A percentile compares a stretch with the other conserved stretches of the same genome.
Evolutionary conservation across 148 eudicot species (phyloP).

Genomic region (Camellia japonica): DNA sequence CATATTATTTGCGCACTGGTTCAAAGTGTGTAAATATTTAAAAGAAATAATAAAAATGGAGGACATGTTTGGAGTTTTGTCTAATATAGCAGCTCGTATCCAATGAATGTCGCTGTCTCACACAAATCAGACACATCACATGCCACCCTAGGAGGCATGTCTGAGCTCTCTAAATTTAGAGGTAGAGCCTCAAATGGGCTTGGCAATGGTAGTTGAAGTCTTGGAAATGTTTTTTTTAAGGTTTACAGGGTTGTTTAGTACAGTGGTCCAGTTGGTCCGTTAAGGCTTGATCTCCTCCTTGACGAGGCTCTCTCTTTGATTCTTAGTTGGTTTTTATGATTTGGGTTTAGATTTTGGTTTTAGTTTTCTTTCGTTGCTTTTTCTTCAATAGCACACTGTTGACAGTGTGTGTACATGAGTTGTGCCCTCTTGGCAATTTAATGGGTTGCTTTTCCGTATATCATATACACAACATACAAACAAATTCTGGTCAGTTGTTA

Average conservation of each 20-base stretch:
- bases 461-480: background rate
- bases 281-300: background rate
- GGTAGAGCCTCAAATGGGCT: background rate
- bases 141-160: background rate
- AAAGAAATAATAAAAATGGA: no score
- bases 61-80: background rate
- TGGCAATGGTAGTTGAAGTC: background rate
- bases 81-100: background rate
- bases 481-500: background rate
- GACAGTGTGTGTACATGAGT: background rate
- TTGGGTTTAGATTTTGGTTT: background rate
- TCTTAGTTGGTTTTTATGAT: no score
- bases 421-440: background rate
- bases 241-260: background rate
- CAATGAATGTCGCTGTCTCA: background rate
- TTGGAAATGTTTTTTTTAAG: background rate
- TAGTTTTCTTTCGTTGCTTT: background rate
- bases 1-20: no score
- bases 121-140: background rate
- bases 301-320: no score
- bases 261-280: constrained; percentile 1
- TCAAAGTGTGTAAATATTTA: background rate
- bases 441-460: no score
- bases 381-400: no score
- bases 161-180: background rate